Evolutionary conservation across 768 basidiomycete species (phyloP), one percentile per base, ranked within the genome.

Genomic region (Paxillus ammoniavirescens): DNA sequence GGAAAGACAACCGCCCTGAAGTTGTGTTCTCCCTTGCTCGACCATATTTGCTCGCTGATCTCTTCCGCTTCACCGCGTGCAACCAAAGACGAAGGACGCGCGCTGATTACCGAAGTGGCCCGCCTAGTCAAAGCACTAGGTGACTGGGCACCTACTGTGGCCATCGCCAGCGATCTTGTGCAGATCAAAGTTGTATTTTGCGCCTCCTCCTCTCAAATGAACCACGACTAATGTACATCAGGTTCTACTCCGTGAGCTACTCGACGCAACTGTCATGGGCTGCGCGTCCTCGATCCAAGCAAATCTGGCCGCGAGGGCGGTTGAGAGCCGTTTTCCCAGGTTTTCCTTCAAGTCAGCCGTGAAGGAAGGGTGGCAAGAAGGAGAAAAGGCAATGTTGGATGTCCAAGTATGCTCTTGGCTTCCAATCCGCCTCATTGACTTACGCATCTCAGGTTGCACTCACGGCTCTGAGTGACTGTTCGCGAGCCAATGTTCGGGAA

Each of bases 291-390:
- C 65, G 37, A 72, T 83, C 17, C 70, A 75, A 31, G 70, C 74
- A 2, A 73, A 64, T 9, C 65, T 83, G 3, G 78, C 83, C 2
- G 73, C 78, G 52, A 68, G 79, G 47, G 71, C 73, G 7, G 78
- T 83, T 42, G 73, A 77, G 58, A 30, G 50, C 8, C 63, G 68
- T 47, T 82, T 76, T 57, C 79, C 84, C 8, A 73, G 78, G 14
- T 67, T 79, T 28, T 73, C 75, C 1, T 50, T 75, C 21, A 62
- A 65, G 41, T 71, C 75, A 3, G 57, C 65, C 14, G 53, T 67
- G 13, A 50, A 60, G 41, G 50, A 65, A 12, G 71, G 61, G 1
- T 80, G 76, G 75, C 63, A 77, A 60, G 68, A 61, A 1, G 82
- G 77, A 10, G 72, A 76, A 42, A 56, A 62, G 26, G 69, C 65